Percentiles rank a stretch among this genome's conserved stretches.
phyloP scores from a whole-genome alignment of 2,329 filamentous ascomycete species.

The Trichoderma aggressivum region DNA sequence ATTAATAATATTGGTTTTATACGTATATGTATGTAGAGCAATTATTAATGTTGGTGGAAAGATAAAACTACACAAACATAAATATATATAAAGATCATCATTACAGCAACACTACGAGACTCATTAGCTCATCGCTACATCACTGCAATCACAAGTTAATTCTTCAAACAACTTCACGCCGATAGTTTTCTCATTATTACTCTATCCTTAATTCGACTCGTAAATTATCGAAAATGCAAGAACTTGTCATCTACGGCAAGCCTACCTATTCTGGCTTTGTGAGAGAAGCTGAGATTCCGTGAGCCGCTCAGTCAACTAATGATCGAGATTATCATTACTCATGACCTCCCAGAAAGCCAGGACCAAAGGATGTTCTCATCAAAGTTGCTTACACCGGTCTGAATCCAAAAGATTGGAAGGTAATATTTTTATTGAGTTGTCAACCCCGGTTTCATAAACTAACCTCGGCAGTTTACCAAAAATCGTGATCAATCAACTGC shows the following conservation, averaged over 20 bases:
- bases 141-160: background rate
- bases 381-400: conserved; percentile 24
- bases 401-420: conserved; percentile 29
- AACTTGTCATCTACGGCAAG: background rate
- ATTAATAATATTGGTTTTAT: background rate
- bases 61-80: background rate
- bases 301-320: background rate
- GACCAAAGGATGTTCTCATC: conserved; percentile 23
- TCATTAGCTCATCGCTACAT: background rate
- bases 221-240: background rate
- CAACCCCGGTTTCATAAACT: background rate
- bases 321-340: background rate
- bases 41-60: background rate
- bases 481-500: background rate
- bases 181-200: background rate
- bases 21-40: background rate
- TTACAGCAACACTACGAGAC: background rate
- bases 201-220: background rate
- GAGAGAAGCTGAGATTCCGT: conserved; percentile 1
- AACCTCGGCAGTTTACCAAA: background rate
- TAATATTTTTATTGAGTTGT: background rate
- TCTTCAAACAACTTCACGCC: too few species aligned
- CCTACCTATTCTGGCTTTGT: background rate
- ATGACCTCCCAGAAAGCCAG: background rate
- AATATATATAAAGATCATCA: background rate